These are phyloP conservation scores for Tylopilus plumbeoviolaceoides DNA, from an alignment of 768 basidiomycete species.

Conservation along the genomic window DNA sequence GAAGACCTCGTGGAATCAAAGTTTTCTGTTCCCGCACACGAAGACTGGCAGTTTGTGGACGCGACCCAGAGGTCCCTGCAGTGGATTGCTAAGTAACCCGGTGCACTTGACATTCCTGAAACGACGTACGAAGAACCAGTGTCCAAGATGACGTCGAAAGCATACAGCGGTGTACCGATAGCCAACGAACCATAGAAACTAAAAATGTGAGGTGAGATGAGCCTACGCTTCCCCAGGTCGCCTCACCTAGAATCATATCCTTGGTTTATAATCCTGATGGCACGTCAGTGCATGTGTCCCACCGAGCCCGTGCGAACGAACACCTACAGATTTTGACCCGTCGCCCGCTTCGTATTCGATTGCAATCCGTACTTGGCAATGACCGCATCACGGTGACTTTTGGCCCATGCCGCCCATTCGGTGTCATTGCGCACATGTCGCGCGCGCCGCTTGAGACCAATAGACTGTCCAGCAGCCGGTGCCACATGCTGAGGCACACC, in stretches of 20 bases:
- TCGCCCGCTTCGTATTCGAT: conserved; percentile 33
- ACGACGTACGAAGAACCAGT: conserved; percentile 40
- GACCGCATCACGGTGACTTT: conserved; percentile 40
- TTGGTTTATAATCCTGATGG: conserved; percentile 55
- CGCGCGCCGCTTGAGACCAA: conserved; percentile 17
- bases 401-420: conserved; percentile 37
- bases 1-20: conserved; percentile 34
- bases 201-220: neutral
- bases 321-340: conserved; percentile 47
- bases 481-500: conserved; percentile 6
- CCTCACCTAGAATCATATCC: conserved; percentile 57
- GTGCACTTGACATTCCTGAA: neutral
- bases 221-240: neutral
- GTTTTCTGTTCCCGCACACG: conserved; percentile 31
- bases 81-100: conserved; percentile 20
- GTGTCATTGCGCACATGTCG: conserved; percentile 12
- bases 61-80: conserved; percentile 50
- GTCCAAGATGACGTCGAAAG: conserved; percentile 50
- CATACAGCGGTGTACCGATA: conserved; percentile 42
- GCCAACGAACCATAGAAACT: conserved; percentile 35
- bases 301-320: neutral
- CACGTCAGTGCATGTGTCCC: neutral
- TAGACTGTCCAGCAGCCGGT: conserved; percentile 18
- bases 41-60: conserved; percentile 26
- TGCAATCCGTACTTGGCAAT: conserved; percentile 44